Percentiles rank a stretch among this genome's conserved stretches.
Conservation (phyloP, 371 early-diverging fungal species). For the Parasitella parasitica region DNA sequence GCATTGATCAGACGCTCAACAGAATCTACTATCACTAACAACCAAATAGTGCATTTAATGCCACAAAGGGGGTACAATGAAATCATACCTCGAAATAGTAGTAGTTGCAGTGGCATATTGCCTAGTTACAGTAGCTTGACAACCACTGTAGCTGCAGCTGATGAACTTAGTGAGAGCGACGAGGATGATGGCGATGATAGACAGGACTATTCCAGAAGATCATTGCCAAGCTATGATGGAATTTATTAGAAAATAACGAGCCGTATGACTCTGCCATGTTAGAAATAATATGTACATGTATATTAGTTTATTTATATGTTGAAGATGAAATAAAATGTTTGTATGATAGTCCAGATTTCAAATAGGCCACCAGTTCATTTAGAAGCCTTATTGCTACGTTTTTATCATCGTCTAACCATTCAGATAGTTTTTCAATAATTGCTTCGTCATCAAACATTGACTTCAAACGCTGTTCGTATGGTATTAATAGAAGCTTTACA, state of each 20-base stretch:
- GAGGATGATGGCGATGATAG: neutral
- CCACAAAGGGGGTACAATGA: neutral
- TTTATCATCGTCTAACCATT: constrained; percentile 32
- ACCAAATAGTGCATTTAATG: neutral
- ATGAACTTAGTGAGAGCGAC: too few relatives aligned
- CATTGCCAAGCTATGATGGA: constrained; percentile 8
- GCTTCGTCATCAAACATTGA: constrained; percentile 23
- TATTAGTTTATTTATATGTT: constrained; percentile 8
- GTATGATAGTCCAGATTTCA: constrained; percentile 37
- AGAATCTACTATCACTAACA: neutral
- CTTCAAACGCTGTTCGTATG: constrained; percentile 9
- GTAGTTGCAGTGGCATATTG: too few relatives aligned
- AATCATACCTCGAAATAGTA: neutral
- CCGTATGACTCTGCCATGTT: too few relatives aligned
- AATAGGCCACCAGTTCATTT: constrained; percentile 33
- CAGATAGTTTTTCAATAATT: constrained; percentile 22
- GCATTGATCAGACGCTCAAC: constrained; percentile 6
- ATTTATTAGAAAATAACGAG: neutral
- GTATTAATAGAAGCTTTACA: constrained; percentile 29
- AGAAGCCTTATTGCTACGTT: constrained; percentile 23
- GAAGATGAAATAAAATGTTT: constrained; percentile 29
- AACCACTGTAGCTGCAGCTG: neutral
- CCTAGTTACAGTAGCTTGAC: constrained; percentile 12
- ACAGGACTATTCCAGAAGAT: neutral
- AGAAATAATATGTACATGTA: neutral